These are phyloP conservation scores for Lactifluus pinguis DNA, from an alignment of 768 basidiomycete genomes.

Conservation along the genomic window DNA sequence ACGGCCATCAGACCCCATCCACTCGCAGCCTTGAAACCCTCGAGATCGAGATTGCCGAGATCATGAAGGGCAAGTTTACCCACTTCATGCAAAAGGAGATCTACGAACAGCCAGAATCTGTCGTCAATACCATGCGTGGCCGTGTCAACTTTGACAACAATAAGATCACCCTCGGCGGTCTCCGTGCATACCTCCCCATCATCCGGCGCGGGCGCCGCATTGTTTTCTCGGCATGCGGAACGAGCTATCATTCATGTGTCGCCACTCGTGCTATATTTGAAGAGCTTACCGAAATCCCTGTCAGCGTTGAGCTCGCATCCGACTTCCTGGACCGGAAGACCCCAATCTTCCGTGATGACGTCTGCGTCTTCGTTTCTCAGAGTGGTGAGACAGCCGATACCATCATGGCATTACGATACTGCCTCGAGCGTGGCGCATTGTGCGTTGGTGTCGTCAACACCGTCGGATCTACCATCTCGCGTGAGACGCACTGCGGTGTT, in stretches of 20 bases:
- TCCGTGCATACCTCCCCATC: constrained; percentile 90
- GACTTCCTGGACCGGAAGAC: constrained; percentile 99
- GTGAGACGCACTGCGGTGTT: constrained; percentile 98
- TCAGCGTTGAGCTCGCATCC: constrained; percentile 92
- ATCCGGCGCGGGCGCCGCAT: constrained; percentile 92
- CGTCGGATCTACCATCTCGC: constrained; percentile 94
- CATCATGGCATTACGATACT: constrained; percentile 92
- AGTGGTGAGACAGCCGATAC: constrained; percentile 99
- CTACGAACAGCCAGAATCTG: constrained; percentile 97
- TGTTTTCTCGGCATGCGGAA: constrained; percentile 97
- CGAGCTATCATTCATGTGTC: constrained; percentile 93
- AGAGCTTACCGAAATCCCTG: constrained; percentile 97
- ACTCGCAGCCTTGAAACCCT: constrained; percentile 97
- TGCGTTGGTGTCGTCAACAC: constrained; percentile 98
- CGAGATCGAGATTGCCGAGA: constrained; percentile 98
- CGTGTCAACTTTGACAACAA: constrained; percentile 96
- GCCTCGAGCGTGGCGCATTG: constrained; percentile 91
- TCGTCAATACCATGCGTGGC: constrained; percentile 99
- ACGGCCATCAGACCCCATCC: constrained; percentile 49
- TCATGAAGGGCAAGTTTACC: constrained; percentile 99
- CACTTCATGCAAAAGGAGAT: constrained; percentile 99
- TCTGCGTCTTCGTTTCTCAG: constrained; percentile 93
- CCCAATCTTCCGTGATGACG: constrained; percentile 98
- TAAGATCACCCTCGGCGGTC: constrained; percentile 87
- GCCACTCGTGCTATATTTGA: constrained; percentile 98